Evolutionary conservation across 148 eudicot genomes (phyloP), one percentile per base, ranked within the genome.

Genomic region (Persicaria tinctoria): DNA sequence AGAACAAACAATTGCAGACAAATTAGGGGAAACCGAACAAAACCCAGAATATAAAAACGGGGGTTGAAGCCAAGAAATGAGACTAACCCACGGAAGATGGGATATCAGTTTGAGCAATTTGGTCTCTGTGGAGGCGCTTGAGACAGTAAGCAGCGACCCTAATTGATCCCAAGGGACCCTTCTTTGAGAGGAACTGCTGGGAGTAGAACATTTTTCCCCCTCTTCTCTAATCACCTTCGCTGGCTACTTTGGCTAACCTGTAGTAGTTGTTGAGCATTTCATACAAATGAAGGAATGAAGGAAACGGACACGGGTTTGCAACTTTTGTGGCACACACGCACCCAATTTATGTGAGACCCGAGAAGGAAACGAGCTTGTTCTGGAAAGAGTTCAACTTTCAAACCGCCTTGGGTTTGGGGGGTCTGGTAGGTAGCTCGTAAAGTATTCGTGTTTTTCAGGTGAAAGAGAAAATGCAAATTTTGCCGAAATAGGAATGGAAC

Each of bases 61-160:
- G 0, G 20, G 64, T 20, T 46, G 18, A 63, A 10, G 4, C n/a
- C 27, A 4, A 8, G 16, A 8, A 78, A 75, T 41, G 64, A 70
- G 27, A 81, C 87, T 54, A 53, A 95, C 99, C 99, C 51, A 95
- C 91, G 57, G 90, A 89, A 79, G 91, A 82, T 70, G 84, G 73
- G 41, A 95, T 95, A 73, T 92, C 77, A 55, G 92, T 92, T 68
- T 81, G 79, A 73, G 77, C 59, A 73, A 95, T 76, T 79, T 90
- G 90, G 23, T 85, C 75, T 78, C 86, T 95, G 46, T 86, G 89
- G 47, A 95, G 86, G 75, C 89, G 87, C 77, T 85, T 90, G 78
- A 79, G 80, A 77, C 87, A 95, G 73, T 85, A 93, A 23, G 94
- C 97, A 80, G 99, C 97, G 56, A 87, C 78, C 99, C 96, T 92